phyloP scores from a whole-genome alignment of 169 alveolate genomes.

The Plasmodium cynomolgi region DNA sequence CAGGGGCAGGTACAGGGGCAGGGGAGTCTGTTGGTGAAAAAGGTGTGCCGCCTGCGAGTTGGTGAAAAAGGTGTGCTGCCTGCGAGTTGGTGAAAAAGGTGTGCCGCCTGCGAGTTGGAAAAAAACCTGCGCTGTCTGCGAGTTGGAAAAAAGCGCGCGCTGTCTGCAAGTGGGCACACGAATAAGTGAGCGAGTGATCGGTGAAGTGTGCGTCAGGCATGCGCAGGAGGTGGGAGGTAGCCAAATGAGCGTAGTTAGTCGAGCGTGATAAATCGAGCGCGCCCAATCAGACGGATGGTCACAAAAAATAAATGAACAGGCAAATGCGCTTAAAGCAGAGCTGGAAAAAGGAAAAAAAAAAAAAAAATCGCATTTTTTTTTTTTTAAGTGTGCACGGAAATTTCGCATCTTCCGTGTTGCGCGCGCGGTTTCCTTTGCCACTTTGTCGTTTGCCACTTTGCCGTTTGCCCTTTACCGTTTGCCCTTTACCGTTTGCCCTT shows the following conservation, averaged over 20 bases:
- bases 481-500: background rate
- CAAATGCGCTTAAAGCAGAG: conserved; percentile 1
- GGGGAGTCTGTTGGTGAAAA: background rate
- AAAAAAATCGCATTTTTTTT: background rate
- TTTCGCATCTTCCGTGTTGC: background rate
- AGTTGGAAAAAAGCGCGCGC: background rate
- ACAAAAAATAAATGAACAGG: background rate
- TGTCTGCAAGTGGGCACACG: background rate
- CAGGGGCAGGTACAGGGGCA: background rate
- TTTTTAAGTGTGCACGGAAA: conserved; percentile 2
- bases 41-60: background rate
- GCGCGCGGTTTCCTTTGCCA: background rate
- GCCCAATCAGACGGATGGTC: background rate
- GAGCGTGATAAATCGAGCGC: background rate
- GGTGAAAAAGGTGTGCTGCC: too few species aligned
- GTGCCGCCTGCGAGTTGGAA: background rate
- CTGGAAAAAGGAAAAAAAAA: background rate
- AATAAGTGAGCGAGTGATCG: background rate
- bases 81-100: background rate
- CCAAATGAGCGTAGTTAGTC: background rate
- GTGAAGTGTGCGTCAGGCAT: background rate
- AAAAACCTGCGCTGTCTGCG: too few species aligned
- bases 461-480: background rate
- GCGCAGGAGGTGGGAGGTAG: background rate
- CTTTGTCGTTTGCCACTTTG: background rate